Conservation (phyloP, 2,329 filamentous ascomycete genomes). For the Orbilia oligospora region DNA sequence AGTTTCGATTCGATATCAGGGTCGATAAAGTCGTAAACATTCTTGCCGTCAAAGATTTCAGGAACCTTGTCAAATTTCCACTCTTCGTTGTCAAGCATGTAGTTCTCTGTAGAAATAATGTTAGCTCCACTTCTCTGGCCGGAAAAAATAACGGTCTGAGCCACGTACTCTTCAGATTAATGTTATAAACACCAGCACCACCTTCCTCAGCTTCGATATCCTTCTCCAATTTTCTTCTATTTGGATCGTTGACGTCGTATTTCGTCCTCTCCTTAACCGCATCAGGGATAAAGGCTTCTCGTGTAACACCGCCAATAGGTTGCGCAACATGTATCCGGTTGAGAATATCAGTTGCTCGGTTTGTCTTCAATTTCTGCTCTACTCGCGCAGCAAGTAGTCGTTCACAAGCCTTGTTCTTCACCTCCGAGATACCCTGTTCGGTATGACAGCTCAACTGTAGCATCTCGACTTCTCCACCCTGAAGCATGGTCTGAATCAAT, state of each 20-base stretch:
- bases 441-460: conserved; percentile 96
- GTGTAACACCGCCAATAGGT: conserved; percentile 83
- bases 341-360: conserved; percentile 89
- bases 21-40: conserved; percentile 97
- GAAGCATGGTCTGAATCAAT: conserved; percentile 83
- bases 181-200: conserved; percentile 94
- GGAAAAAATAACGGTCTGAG: neutral
- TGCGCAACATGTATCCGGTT: conserved; percentile 96
- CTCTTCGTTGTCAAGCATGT: conserved; percentile 85
- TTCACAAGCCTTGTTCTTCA: conserved; percentile 96
- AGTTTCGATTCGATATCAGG: conserved; percentile 96
- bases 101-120: conserved; percentile 73
- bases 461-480: conserved; percentile 90
- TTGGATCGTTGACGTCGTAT: conserved; percentile 91
- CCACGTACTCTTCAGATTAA: conserved; percentile 78
- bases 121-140: conserved; percentile 53
- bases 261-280: conserved; percentile 84
- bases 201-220: conserved; percentile 94
- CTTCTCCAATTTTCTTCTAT: conserved; percentile 82
- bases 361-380: conserved; percentile 91
- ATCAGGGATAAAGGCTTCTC: conserved; percentile 90
- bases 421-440: conserved; percentile 90
- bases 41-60: conserved; percentile 94
- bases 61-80: conserved; percentile 98
- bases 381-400: conserved; percentile 92